Evolutionary conservation across 202 grass and related monocot species (phyloP).

Genomic region (Panicum hallii): DNA sequence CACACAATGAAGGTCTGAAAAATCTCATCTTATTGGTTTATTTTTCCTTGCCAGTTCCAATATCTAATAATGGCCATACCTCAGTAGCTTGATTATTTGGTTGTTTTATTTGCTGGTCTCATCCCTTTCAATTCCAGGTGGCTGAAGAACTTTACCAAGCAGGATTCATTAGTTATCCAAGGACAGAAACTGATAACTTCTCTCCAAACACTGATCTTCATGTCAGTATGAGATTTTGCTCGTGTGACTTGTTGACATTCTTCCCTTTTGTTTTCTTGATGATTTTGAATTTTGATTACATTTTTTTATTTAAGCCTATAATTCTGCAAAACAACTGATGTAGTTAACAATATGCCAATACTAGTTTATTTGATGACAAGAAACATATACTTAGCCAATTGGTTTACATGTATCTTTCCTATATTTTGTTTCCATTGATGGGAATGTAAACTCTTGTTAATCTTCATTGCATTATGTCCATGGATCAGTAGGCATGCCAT

Average conservation of each 20-base stretch:
- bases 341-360: not conserved
- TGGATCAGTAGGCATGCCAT: not conserved
- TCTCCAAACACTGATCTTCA: constrained; percentile 88
- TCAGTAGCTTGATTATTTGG: constrained; percentile 4
- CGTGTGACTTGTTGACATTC: constrained; percentile 18
- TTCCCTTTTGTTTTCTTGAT: constrained; percentile 33
- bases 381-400: constrained; percentile 30
- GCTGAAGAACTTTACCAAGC: constrained; percentile 93
- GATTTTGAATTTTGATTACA: constrained; percentile 3
- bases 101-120: constrained; percentile 40
- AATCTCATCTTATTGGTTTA: constrained; percentile 23
- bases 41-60: constrained; percentile 31
- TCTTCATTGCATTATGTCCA: constrained; percentile 14
- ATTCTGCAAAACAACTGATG: not conserved
- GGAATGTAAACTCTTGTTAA: constrained; percentile 33
- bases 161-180: constrained; percentile 97
- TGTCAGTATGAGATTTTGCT: constrained; percentile 64
- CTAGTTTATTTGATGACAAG: constrained; percentile 21
- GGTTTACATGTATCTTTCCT: constrained; percentile 13
- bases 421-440: constrained; percentile 20
- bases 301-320: constrained; percentile 10
- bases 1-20: constrained; percentile 89
- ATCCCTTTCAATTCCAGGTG: constrained; percentile 54
- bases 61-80: constrained; percentile 44
- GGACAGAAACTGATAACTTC: constrained; percentile 96